A percentile compares a stretch with the other conserved stretches of the same genome.
Conservation (phyloP, 371 early-diverging fungal species). For the Rhizomucor pusillus region DNA sequence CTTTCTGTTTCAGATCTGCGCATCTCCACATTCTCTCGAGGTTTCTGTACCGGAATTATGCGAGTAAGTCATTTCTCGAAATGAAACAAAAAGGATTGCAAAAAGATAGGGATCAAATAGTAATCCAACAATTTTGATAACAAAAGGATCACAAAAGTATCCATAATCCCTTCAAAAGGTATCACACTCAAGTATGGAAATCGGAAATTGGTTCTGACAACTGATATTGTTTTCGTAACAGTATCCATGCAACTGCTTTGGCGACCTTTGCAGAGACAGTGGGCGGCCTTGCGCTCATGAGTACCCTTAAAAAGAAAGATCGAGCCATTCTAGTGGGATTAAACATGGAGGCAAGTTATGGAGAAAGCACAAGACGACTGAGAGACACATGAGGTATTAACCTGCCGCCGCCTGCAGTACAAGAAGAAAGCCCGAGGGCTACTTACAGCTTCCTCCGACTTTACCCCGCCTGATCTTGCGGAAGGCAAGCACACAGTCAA, state of each 20-base stretch:
- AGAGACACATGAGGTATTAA: not conserved
- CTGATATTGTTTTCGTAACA: constrained; percentile 10
- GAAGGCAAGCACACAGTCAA: constrained; percentile 23
- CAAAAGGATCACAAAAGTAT: constrained; percentile 20
- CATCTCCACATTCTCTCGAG: constrained; percentile 44
- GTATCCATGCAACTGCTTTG: constrained; percentile 57
- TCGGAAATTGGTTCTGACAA: not conserved
- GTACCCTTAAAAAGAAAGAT: constrained; percentile 46
- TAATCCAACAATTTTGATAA: not conserved
- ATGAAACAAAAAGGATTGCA: no score
- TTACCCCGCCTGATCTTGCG: constrained; percentile 15
- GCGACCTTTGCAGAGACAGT: constrained; percentile 65
- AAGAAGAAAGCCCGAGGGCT: constrained; percentile 51
- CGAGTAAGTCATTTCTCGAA: constrained; percentile 24
- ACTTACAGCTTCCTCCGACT: constrained; percentile 49
- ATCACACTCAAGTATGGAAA: no score
- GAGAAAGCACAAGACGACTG: not conserved
- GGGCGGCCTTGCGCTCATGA: constrained; percentile 50
- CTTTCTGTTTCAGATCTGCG: constrained; percentile 33
- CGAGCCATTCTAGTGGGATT: constrained; percentile 45
- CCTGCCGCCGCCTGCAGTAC: constrained; percentile 21
- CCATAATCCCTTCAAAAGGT: constrained; percentile 24
- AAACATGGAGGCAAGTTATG: constrained; percentile 49
- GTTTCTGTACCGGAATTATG: constrained; percentile 51
- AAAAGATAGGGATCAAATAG: not conserved